These are phyloP conservation scores for Paxillus rubicundulus DNA, from an alignment of 768 basidiomycete genomes.

Conservation along the genomic window DNA sequence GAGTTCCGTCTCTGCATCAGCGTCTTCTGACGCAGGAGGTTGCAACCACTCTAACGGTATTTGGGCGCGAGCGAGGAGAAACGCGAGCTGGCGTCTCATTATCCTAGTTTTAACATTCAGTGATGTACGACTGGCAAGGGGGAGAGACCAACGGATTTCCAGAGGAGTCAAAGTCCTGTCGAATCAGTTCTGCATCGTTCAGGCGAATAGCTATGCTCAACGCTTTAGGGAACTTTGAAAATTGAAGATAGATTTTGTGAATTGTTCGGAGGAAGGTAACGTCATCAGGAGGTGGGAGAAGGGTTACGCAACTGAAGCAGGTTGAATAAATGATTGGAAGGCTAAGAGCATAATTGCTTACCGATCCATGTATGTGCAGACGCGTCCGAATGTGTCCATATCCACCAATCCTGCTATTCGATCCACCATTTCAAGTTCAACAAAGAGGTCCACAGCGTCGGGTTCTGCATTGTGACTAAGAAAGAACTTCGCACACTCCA, in stretches of 20 bases:
- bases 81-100: conserved; percentile 95
- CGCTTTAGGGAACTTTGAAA: conserved; percentile 88
- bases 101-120: conserved; percentile 40
- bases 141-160: conserved; percentile 69
- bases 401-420: conserved; percentile 79
- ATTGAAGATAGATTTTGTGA: conserved; percentile 83
- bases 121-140: neutral
- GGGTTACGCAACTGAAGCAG: conserved; percentile 68
- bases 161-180: conserved; percentile 85
- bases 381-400: conserved; percentile 81
- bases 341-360: conserved; percentile 34
- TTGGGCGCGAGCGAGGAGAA: conserved; percentile 89
- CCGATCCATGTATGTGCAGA: conserved; percentile 96
- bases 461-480: conserved; percentile 95
- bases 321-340: conserved; percentile 2
- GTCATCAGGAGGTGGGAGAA: conserved; percentile 93
- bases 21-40: conserved; percentile 45
- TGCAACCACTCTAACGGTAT: conserved; percentile 89
- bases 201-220: conserved; percentile 83
- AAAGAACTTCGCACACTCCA: conserved; percentile 86
- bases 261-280: conserved; percentile 84
- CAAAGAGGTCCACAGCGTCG: conserved; percentile 93
- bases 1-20: conserved; percentile 62
- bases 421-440: conserved; percentile 89
- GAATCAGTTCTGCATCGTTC: conserved; percentile 74